Percentiles rank a stretch among this genome's conserved stretches.
These are phyloP conservation scores for Inosperma sp. DNA, from an alignment of 768 basidiomycete species.

Conservation along the genomic window DNA sequence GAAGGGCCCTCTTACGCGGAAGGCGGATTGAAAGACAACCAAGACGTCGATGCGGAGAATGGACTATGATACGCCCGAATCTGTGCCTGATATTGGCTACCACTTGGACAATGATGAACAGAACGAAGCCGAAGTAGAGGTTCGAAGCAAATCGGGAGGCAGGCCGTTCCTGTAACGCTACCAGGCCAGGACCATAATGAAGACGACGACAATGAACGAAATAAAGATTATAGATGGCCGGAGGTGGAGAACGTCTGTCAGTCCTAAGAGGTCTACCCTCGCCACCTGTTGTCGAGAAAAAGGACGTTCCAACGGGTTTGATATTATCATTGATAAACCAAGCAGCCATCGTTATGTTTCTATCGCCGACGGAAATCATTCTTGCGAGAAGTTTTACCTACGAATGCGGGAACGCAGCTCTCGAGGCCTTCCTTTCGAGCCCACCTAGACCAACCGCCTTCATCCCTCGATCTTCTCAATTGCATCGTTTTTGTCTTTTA, in stretches of 20 bases:
- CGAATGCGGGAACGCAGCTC: constrained; percentile 15
- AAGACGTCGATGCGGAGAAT: constrained; percentile 4
- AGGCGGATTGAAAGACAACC: neutral
- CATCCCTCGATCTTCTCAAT: constrained; percentile 23
- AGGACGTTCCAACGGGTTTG: no score
- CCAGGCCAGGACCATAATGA: neutral
- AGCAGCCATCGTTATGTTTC: no score
- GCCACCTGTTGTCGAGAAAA: no score
- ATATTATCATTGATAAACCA: no score
- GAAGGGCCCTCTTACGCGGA: constrained; percentile 8
- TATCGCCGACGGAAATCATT: neutral
- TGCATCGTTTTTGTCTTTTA: constrained; percentile 16
- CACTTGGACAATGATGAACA: no score
- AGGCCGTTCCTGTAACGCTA: neutral
- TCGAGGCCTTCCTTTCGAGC: constrained; percentile 37
- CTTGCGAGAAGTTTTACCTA: neutral
- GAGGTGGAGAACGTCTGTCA: no score
- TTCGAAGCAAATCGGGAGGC: neutral
- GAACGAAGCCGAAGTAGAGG: neutral
- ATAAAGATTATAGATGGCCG: neutral
- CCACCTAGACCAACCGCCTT: constrained; percentile 22
- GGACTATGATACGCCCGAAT: neutral
- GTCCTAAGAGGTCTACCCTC: no score
- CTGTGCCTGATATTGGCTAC: no score
- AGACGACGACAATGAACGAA: neutral